Percentiles rank a stretch among this genome's conserved stretches.
Evolutionary conservation across 345 rosid species (phyloP).

Genomic region (Fremontodendron californicum): DNA sequence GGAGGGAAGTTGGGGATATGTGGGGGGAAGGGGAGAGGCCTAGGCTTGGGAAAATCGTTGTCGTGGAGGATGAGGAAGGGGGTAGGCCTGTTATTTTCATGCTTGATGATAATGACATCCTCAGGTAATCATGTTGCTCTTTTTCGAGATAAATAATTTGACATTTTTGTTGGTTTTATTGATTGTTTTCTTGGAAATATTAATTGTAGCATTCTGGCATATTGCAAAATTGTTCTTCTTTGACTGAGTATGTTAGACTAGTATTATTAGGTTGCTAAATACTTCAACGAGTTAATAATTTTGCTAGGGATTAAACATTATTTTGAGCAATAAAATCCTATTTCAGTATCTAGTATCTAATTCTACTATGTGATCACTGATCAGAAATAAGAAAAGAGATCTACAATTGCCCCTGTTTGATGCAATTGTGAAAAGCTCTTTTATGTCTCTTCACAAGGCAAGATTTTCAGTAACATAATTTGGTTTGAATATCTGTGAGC

Average conservation of each 20-base stretch:
- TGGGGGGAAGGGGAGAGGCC: constrained; percentile 62
- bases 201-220: background rate
- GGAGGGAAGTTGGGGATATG: constrained; percentile 79
- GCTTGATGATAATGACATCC: constrained; percentile 62
- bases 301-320: background rate
- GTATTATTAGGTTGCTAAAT: background rate
- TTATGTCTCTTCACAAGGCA: background rate
- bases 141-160: background rate
- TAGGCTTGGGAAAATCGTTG: constrained; percentile 67
- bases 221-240: background rate
- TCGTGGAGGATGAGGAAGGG: constrained; percentile 44
- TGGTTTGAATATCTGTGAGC: background rate
- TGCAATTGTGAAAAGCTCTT: background rate
- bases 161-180: background rate
- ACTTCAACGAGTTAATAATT: background rate
- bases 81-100: constrained; percentile 54
- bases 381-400: background rate
- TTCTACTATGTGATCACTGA: background rate
- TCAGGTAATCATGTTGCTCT: constrained; percentile 39
- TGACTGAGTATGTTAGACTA: background rate
- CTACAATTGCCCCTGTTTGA: background rate
- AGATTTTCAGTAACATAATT: background rate
- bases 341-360: background rate
- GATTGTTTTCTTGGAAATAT: background rate
- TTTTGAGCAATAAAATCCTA: background rate